Percentiles rank a stretch among this genome's conserved stretches.
These are phyloP conservation scores for Cryptomeria japonica DNA, from an alignment of 75 land plant genomes.

Conservation along the genomic window DNA sequence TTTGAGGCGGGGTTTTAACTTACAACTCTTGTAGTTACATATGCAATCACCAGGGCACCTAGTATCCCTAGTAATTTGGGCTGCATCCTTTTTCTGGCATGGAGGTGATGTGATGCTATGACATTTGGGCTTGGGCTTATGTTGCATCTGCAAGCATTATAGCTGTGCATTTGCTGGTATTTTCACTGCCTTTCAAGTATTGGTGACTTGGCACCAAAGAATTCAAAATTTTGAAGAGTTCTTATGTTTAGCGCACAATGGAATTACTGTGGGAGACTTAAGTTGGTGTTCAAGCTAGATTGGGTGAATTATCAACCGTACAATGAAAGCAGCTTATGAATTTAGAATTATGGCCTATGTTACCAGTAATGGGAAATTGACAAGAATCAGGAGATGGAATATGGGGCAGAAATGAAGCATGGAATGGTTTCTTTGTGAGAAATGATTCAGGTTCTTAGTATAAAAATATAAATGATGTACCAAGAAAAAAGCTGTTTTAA, in stretches of 20 bases:
- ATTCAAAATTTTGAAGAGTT: neutral
- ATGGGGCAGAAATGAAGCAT: neutral
- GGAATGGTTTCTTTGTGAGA: neutral
- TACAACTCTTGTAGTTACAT: neutral
- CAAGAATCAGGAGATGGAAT: neutral
- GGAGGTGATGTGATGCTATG: neutral
- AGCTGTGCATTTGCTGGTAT: neutral
- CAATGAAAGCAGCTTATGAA: neutral
- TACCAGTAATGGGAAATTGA: neutral
- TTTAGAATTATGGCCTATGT: neutral
- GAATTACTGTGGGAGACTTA: neutral
- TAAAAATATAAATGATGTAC: neutral
- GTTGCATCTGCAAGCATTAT: neutral
- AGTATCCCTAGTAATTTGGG: neutral
- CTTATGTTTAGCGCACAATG: neutral
- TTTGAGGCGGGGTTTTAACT: neutral
- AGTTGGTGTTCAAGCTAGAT: neutral
- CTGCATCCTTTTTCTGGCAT: neutral
- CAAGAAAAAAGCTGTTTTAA: neutral
- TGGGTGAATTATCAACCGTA: neutral
- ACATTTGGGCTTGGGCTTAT: neutral
- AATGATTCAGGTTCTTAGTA: neutral
- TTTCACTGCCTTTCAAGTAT: neutral
- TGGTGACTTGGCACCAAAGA: neutral
- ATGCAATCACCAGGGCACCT: neutral